These are phyloP conservation scores for Hyphodiscus hymeniophilus DNA, from an alignment of 495 filamentous ascomycete genomes.

Conservation along the genomic window DNA sequence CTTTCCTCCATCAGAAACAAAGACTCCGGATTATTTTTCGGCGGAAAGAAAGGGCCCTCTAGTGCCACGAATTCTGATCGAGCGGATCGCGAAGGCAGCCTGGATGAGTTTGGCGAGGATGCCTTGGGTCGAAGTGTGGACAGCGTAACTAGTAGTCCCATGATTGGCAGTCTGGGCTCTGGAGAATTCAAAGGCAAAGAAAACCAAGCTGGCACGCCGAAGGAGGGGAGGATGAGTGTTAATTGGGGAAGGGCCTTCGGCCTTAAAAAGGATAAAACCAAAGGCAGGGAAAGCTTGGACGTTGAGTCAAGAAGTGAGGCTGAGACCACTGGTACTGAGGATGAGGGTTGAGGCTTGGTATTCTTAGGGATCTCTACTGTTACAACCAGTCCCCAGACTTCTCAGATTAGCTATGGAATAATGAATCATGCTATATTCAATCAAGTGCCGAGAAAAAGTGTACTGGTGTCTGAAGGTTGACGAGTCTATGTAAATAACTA, in stretches of 20 bases:
- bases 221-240: conserved; percentile 22
- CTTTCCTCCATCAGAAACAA: conserved; percentile 59
- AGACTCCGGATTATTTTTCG: conserved; percentile 28
- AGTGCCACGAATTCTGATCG: conserved; percentile 21
- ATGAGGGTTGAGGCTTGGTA: conserved; percentile 12
- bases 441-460: no score
- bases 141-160: conserved; percentile 22
- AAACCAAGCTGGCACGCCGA: conserved; percentile 10
- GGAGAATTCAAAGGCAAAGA: conserved; percentile 7
- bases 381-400: no score
- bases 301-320: conserved; percentile 19
- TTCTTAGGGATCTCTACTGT: no score
- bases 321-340: conserved; percentile 17
- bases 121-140: conserved; percentile 15
- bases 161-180: conserved; percentile 17
- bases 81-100: conserved; percentile 18
- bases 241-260: conserved; percentile 21
- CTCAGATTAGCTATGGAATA: no score
- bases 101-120: conserved; percentile 21
- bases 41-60: conserved; percentile 12
- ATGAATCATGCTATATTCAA: no score
- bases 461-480: no score
- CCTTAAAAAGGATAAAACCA: conserved; percentile 16
- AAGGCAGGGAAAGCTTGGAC: conserved; percentile 19
- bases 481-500: no score